Conservation (phyloP, 768 basidiomycete genomes). For the Amanita inopinata region DNA sequence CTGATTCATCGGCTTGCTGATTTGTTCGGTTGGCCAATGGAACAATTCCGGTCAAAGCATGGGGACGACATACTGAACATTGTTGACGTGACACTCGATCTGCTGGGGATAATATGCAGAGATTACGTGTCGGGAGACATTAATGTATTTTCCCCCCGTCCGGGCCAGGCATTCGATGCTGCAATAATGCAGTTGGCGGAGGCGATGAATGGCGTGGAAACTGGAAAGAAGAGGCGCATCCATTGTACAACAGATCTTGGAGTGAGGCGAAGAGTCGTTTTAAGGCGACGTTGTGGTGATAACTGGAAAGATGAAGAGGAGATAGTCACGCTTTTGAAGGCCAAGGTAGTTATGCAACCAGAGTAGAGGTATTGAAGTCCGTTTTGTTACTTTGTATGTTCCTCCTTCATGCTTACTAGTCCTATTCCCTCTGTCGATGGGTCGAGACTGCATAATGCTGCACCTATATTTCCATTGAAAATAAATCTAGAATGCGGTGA, state of each 20-base stretch:
- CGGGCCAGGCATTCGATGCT: background rate
- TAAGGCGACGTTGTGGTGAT: background rate
- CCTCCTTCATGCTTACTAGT: too few species aligned
- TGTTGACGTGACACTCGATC: background rate
- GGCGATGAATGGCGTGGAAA: background rate
- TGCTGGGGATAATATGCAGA: background rate
- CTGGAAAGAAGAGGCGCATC: background rate
- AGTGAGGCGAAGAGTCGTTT: background rate
- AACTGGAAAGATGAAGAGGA: constrained; percentile 1
- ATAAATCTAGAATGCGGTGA: too few species aligned
- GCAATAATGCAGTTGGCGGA: background rate
- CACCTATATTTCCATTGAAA: too few species aligned
- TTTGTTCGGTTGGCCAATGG: background rate
- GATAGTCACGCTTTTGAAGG: background rate
- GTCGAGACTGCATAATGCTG: too few species aligned
- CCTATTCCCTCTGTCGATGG: too few species aligned
- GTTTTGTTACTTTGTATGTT: too few species aligned
- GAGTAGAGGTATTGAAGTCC: too few species aligned
- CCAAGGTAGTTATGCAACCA: constrained; percentile 1
- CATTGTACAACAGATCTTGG: constrained; percentile 1
- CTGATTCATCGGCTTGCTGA: background rate
- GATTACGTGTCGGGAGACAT: constrained; percentile 5
- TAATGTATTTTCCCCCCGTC: background rate
- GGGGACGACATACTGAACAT: background rate
- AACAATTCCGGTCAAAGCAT: background rate